phyloP scores from a whole-genome alignment of 805 yeast species.

The Saccharomycopsis fermentans region DNA sequence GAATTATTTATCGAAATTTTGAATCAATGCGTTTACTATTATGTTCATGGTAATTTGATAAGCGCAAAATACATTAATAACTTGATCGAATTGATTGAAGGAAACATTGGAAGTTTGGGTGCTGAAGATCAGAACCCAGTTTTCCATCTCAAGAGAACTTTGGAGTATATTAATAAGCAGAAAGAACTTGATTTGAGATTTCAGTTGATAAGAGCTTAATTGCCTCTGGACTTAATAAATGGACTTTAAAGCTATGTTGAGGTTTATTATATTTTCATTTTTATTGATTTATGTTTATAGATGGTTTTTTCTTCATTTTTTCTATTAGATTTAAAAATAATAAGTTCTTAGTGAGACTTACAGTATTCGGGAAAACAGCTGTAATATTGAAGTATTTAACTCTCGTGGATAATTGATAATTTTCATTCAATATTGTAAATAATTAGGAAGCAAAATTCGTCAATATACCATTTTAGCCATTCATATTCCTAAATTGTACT shows the following conservation, averaged over 20 bases:
- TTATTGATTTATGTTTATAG: background rate
- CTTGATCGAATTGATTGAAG: conserved; percentile 73
- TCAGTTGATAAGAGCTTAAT: conserved; percentile 31
- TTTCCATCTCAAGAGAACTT: conserved; percentile 59
- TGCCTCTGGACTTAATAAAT: background rate
- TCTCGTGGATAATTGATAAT: no score
- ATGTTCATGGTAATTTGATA: conserved; percentile 69
- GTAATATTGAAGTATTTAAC: no score
- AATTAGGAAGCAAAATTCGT: no score
- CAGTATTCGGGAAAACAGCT: no score
- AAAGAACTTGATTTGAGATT: conserved; percentile 62
- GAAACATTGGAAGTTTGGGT: conserved; percentile 56
- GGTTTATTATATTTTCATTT: background rate
- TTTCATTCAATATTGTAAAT: no score
- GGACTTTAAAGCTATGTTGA: background rate
- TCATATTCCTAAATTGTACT: no score
- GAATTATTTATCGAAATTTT: conserved; percentile 85
- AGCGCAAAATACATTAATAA: conserved; percentile 75
- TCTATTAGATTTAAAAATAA: no score
- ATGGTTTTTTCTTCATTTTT: background rate
- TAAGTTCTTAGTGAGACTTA: no score
- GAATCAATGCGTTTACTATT: conserved; percentile 76
- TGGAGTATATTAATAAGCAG: conserved; percentile 60
- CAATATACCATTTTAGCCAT: no score
- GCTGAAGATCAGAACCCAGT: conserved; percentile 31